Base-by-base conservation (phyloP, 1,284 basidiomycete species). In the Rhodotorula glutinis region DNA sequence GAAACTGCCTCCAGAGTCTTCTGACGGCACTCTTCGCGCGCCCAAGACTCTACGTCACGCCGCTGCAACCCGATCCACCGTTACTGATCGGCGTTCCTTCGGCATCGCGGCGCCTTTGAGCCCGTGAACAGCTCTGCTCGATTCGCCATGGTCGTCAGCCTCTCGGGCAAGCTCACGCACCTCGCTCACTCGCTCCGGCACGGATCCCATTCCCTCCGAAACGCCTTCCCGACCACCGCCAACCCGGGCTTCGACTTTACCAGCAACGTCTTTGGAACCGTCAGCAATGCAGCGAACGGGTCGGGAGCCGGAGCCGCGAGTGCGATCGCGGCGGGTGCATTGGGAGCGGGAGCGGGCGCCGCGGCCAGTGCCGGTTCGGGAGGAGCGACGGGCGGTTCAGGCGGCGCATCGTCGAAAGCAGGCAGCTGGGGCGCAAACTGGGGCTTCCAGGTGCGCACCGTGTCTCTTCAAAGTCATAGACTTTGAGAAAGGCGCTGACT, bases 151-250 rank as follows among this genome's bases (percentile, higher is more conserved):
- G 72, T 72, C 57, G 67, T 57, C 33, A 68, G 69, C 46, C 57
- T 73, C 43, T 71, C 70, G 30, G 67, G 64, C 55, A 73, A 73
- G 52, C 59, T 73, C 57, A 69, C 70, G 9, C 72, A 73, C 64
- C 55, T 73, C 55, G 70, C 72, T 17, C 70, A 71, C 23, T 71
- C 74, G 2, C 76, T 75, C 66, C 70, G 76, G 10, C 74, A 76
- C 60, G 51, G 59, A 59, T 62, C 65, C 51, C 63, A 57, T 49
- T 38, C 60, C 21, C 54, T 69, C 51, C 65, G 72, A 16, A 67
- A 62, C 53, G 72, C 70, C 7, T 66, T 73, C 55, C 72, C 73
- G 51, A 59, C 66, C 40, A 53, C 70, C 17, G 58, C 51, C 57
- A 55, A 63, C 9, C 62, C 60, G 53, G 60, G 58, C 5, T 68